Base-by-base conservation (phyloP, 2,329 filamentous ascomycete genomes). In the Ophiosphaerella korrae region DNA sequence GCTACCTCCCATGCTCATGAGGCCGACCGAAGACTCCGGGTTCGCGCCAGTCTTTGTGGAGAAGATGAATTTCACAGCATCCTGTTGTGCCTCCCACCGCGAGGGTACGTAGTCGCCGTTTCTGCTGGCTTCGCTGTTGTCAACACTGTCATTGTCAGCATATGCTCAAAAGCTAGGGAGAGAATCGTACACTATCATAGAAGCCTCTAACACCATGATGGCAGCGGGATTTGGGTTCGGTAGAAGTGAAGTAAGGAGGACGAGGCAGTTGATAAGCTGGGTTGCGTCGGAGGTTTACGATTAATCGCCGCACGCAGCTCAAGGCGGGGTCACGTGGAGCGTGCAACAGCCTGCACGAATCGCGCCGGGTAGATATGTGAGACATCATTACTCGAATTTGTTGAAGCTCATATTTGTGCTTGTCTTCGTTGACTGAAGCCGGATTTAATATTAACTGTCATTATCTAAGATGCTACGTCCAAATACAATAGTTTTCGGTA, bases 1-100 rank as follows among this genome's bases (percentile, higher is more conserved):
- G 72, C 90, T 93, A 69, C 93, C 94, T 58, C 91, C 94, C 93
- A 97, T 97, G 77, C 91, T 96, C 92, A 99, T 97, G 59, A 99
- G 81, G 45, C 95, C 94, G 60, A 99, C 94, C 9, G 92, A 95
- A 7, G 93, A 97, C 78, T 99, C 94, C 29, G 94, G 92, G 75
- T 99, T 97, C 64, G 88, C 89, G 78, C 92, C 88, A 64, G 92
- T 96, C 77, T 99, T 96, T 71, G 89, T 90, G 72, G 92, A 91
- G 81, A 97, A 97, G 70, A 97, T 88, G 68, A 97, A 87, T 77
- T 90, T 94, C 69, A 96, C 91, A 49, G 93, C 92, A 77, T 99
- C 94, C 65, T 90, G 84, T 82, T 99, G 94, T 66, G 94, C 92
- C 78, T 97, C 92, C 83, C 92, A 99, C 77, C 94, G 87, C 63